Percentiles rank a stretch among this genome's conserved stretches.
phyloP scores from a whole-genome alignment of 2,329 filamentous ascomycete species.

The Diplodia seriata region DNA sequence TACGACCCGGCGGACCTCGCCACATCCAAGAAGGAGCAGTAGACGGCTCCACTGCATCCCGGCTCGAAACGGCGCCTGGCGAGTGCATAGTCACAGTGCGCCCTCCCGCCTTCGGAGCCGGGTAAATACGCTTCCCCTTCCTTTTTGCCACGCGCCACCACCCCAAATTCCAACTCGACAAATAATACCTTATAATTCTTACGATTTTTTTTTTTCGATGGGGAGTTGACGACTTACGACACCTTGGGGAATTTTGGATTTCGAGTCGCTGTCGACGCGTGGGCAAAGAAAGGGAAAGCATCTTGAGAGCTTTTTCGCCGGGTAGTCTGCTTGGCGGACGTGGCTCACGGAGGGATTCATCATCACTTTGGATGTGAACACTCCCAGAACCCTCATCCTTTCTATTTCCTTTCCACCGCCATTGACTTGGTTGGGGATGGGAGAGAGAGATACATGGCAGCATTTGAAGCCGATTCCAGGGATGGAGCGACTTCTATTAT shows the following conservation, averaged over 20 bases:
- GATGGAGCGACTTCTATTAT: not conserved
- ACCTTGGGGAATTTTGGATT: constrained; percentile 1
- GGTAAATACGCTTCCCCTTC: not conserved
- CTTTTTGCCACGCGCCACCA: constrained; percentile 12
- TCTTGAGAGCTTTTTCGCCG: constrained; percentile 1
- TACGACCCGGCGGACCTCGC: constrained; percentile 47
- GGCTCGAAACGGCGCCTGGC: not conserved
- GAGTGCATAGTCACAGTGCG: constrained; percentile 26
- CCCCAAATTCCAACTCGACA: not conserved
- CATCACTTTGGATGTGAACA: not conserved
- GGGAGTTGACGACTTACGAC: constrained; percentile 21
- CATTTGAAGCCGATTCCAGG: constrained; percentile 8
- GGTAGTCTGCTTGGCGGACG: constrained; percentile 16
- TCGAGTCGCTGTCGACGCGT: not conserved
- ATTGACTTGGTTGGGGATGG: not conserved
- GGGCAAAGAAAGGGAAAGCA: constrained; percentile 1
- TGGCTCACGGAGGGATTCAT: constrained; percentile 13
- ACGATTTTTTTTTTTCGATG: constrained; percentile 14
- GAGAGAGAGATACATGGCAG: not conserved
- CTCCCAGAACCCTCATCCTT: not conserved
- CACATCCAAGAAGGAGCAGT: constrained; percentile 52
- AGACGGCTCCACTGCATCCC: constrained; percentile 2
- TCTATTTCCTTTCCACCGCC: not conserved
- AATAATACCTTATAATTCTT: constrained; percentile 16
- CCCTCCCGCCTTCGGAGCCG: constrained; percentile 2